phyloP scores from a whole-genome alignment of 176 grass and related monocot species.

The Neostapfia colusana region DNA sequence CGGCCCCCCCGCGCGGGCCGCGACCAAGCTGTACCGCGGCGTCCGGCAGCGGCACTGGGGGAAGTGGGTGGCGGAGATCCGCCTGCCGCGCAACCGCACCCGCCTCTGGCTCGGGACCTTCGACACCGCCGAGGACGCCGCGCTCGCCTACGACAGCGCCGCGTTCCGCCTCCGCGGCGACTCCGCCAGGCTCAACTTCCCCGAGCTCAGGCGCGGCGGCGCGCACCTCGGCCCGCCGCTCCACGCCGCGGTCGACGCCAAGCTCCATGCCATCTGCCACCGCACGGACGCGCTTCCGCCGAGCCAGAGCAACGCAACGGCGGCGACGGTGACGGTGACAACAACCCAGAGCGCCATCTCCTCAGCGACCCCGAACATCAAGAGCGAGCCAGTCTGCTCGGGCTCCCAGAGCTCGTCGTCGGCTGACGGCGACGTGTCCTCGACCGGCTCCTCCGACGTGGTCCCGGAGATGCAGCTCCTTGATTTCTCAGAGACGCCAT shows the following conservation, averaged over 20 bases:
- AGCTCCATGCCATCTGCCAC: constrained; percentile 62
- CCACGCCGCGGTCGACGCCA: constrained; percentile 56
- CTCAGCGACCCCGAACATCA: constrained; percentile 35
- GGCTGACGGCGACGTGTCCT: constrained; percentile 51
- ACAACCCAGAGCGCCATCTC: constrained; percentile 5
- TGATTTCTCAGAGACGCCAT: constrained; percentile 75
- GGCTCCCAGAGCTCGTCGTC: constrained; percentile 44
- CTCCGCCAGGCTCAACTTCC: constrained; percentile 71
- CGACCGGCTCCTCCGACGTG: constrained; percentile 41
- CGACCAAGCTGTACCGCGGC: constrained; percentile 80
- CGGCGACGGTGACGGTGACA: background rate
- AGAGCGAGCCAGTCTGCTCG: constrained; percentile 49
- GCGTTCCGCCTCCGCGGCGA: constrained; percentile 66
- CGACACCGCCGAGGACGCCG: constrained; percentile 86
- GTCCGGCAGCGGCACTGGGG: constrained; percentile 78
- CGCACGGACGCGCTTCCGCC: constrained; percentile 1
- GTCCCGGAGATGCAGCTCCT: constrained; percentile 60
- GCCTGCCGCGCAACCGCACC: constrained; percentile 72
- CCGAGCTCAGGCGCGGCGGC: constrained; percentile 52
- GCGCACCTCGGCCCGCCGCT: constrained; percentile 55
- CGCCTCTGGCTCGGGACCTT: constrained; percentile 96
- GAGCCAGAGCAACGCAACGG: constrained; percentile 24
- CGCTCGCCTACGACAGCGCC: constrained; percentile 68
- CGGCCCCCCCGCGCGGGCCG: constrained; percentile 4
- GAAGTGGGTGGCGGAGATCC: constrained; percentile 84